phyloP scores from a whole-genome alignment of 139 green algal genomes.

The Micromonas commoda region DNA sequence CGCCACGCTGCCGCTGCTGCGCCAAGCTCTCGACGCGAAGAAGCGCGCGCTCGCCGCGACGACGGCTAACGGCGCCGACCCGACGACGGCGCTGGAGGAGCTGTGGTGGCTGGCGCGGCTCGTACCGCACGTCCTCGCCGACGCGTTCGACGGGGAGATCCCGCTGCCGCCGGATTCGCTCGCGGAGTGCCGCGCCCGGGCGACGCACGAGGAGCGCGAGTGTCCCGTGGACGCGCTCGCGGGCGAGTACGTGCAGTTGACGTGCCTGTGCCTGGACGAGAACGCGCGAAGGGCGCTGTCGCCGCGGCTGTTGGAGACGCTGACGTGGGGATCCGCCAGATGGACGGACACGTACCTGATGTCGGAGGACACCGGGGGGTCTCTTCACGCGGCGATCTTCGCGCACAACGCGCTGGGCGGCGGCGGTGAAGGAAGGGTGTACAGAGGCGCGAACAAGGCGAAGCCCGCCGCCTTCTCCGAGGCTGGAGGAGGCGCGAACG shows the following conservation, averaged over 20 bases:
- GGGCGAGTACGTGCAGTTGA: slow-evolving; percentile 37
- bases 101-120: slow-evolving; percentile 67
- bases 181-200: slow-evolving; percentile 21
- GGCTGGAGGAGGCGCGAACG: slow-evolving; percentile 15
- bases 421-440: neutral
- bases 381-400: slow-evolving; percentile 17
- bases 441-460: neutral
- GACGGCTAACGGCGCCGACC: slow-evolving; percentile 38
- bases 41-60: slow-evolving; percentile 35
- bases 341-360: slow-evolving; percentile 87
- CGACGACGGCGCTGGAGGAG: slow-evolving; percentile 60
- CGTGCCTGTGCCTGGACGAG: slow-evolving; percentile 33
- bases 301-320: slow-evolving; percentile 70
- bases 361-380: slow-evolving; percentile 40
- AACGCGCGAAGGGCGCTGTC: slow-evolving; percentile 40
- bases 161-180: slow-evolving; percentile 61
- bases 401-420: neutral
- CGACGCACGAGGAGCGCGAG: slow-evolving; percentile 13
- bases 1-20: slow-evolving; percentile 47
- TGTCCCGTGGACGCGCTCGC: slow-evolving; percentile 37
- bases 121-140: slow-evolving; percentile 63
- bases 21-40: slow-evolving; percentile 24
- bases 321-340: slow-evolving; percentile 49
- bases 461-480: slow-evolving; percentile 20
- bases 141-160: slow-evolving; percentile 67